A percentile compares a stretch with the other conserved stretches of the same genome.
Conservation (phyloP, 2,329 filamentous ascomycete species). For the Paecilomyces sp. region DNA sequence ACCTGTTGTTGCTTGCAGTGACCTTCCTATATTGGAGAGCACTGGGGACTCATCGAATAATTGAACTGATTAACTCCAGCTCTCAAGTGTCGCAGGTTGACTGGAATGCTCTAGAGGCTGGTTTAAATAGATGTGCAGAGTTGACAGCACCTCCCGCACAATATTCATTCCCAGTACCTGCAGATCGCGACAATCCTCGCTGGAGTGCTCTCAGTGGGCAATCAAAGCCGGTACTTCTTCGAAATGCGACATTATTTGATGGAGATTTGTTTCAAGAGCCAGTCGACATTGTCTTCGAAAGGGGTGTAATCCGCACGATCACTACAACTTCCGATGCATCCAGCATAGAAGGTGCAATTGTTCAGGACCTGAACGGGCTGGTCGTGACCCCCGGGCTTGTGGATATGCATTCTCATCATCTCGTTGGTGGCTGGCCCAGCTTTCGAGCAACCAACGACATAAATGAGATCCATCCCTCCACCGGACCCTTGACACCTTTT, state of each 20-base stretch:
- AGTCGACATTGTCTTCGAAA: conserved; percentile 34
- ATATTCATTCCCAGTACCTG: conserved; percentile 11
- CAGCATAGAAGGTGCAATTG: conserved; percentile 1
- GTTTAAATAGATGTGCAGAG: conserved; percentile 18
- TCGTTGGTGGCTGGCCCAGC: conserved; percentile 51
- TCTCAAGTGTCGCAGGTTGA: conserved; percentile 4
- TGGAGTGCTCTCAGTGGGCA: conserved; percentile 36
- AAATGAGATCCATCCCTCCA: conserved; percentile 58
- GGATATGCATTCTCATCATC: conserved; percentile 65
- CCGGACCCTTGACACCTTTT: conserved; percentile 50
- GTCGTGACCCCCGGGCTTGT: conserved; percentile 61
- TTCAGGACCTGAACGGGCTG: conserved; percentile 37
- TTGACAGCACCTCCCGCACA: conserved; percentile 13
- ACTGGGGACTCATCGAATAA: not conserved
- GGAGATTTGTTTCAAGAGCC: conserved; percentile 26
- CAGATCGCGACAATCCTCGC: conserved; percentile 28
- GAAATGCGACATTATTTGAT: conserved; percentile 40
- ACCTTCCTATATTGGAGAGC: not conserved
- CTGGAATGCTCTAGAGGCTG: conserved; percentile 7
- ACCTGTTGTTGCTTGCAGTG: not conserved
- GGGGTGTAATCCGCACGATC: conserved; percentile 37
- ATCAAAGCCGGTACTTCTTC: conserved; percentile 27
- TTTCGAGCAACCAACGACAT: conserved; percentile 50
- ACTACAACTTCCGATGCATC: not conserved
- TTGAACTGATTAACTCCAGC: conserved; percentile 3